phyloP scores from a whole-genome alignment of 75 land plant species.

The Larix kaempferi region DNA sequence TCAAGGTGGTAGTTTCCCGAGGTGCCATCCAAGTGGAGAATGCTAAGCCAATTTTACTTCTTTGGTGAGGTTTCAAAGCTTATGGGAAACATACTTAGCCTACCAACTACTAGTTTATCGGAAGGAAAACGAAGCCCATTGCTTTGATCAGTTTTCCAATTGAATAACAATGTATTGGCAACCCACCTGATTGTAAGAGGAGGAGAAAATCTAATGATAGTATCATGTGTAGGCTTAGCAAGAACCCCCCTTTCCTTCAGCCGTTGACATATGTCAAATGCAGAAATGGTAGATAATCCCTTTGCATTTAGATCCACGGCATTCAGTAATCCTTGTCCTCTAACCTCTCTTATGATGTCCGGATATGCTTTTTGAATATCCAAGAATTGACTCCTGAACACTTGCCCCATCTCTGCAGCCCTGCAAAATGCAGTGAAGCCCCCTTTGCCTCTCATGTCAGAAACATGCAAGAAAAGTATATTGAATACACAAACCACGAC shows the following conservation, averaged over 20 bases:
- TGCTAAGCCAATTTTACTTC: background rate
- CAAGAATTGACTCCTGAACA: constrained; percentile 54
- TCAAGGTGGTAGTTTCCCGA: too few species aligned
- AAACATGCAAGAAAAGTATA: background rate
- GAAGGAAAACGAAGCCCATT: background rate
- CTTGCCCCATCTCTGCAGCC: constrained; percentile 71
- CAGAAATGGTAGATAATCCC: constrained; percentile 61
- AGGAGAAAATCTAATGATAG: constrained; percentile 94
- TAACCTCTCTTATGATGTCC: constrained; percentile 74
- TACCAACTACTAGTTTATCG: background rate
- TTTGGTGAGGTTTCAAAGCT: background rate
- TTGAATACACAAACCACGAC: background rate
- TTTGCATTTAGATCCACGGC: constrained; percentile 79
- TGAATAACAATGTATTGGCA: background rate
- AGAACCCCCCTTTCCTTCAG: constrained; percentile 96
- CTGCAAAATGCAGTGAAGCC: constrained; percentile 28
- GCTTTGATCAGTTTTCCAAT: background rate
- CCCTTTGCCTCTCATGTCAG: background rate
- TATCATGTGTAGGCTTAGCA: constrained; percentile 97
- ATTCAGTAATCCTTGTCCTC: constrained; percentile 90
- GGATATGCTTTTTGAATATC: constrained; percentile 61
- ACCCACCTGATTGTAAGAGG: constrained; percentile 88
- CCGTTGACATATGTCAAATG: constrained; percentile 88
- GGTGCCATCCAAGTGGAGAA: too few species aligned
- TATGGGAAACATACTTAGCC: background rate